Base-by-base conservation (phyloP, 257 asterid genomes). In the Penstemon davidsonii region DNA sequence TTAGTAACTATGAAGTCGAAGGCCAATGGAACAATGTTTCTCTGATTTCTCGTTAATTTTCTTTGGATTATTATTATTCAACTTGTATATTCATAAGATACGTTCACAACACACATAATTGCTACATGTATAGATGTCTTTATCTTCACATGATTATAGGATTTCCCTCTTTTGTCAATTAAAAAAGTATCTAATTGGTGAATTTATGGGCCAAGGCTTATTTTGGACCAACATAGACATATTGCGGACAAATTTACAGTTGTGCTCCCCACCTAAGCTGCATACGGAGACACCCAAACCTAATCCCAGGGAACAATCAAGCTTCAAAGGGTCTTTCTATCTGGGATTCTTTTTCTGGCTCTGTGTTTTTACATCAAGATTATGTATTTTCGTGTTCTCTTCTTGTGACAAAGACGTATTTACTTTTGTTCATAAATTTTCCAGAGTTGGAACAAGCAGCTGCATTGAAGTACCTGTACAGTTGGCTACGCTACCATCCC, bases 361-460 rank as follows among this genome's bases (percentile, higher is more conserved):
- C 2, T 1, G 33, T 25, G 33, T 25, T 25, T 25, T 25, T 2
- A 25, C 33, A 25, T 25, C 33, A 25, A 25, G 33, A 25, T 25
- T 25, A 25, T 25, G 33, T 25, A 25, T 25, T 25, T 25, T 25
- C 1, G 33, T 25, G 1, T 25, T 25, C 33, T 25, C 33, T 25
- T 25, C 33, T 55, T 68, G 45, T 10, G 59, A 50, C 12, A 38
- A 62, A 56, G 49, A 47, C 64, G 42, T 51, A 36, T 54, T 71
- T 33, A 43, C 39, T 69, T 64, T 41, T 62, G 53, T 72, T 79
- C 43, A 39, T 19, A 52, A 73, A 67, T 50, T 79, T 60, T 68
- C 64, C 95, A 94, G 99, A 94, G 82, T 80, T 91, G 89, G 99
- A 94, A 70, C 99, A 91, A 83, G 88, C 95, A 65, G 87, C 96